These are phyloP conservation scores for Casuarina cunninghamiana DNA, from an alignment of 306 rosid genomes.

Conservation along the genomic window DNA sequence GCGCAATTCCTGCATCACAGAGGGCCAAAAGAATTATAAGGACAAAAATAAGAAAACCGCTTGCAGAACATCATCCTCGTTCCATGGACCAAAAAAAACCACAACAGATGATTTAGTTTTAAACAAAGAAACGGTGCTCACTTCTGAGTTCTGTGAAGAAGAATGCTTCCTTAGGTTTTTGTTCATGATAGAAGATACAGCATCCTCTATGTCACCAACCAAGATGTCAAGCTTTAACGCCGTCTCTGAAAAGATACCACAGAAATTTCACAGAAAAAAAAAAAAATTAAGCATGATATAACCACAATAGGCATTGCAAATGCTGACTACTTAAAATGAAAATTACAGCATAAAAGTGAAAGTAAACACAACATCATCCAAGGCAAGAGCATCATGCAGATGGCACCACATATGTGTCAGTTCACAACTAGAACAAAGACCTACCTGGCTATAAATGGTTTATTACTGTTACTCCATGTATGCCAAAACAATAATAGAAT, in stretches of 20 bases:
- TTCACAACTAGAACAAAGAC: not conserved
- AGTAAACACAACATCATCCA: not conserved
- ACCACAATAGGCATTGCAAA: slow-evolving; percentile 6
- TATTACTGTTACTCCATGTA: not conserved
- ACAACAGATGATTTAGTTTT: slow-evolving; percentile 21
- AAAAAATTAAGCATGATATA: slow-evolving; percentile 13
- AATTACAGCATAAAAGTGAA: not conserved
- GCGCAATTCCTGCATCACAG: slow-evolving; percentile 63
- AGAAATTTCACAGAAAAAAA: slow-evolving; percentile 19
- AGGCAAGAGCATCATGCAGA: not conserved
- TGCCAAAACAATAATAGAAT: not conserved
- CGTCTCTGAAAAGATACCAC: slow-evolving; percentile 66
- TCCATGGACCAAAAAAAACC: not conserved
- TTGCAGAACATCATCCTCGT: not conserved
- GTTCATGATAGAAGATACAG: slow-evolving; percentile 70
- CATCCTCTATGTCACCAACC: slow-evolving; percentile 94
- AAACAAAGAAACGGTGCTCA: slow-evolving; percentile 39
- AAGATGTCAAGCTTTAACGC: slow-evolving; percentile 80
- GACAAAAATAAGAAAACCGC: not conserved
- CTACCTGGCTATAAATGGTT: slow-evolving; percentile 1
- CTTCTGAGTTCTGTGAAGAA: slow-evolving; percentile 57
- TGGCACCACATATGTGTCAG: not conserved
- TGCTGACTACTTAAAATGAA: not conserved
- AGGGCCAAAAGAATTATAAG: slow-evolving; percentile 23
- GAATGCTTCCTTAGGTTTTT: slow-evolving; percentile 65